These are phyloP conservation scores for Neurospora sp. DNA, from an alignment of 495 filamentous ascomycete genomes.

Conservation along the genomic window DNA sequence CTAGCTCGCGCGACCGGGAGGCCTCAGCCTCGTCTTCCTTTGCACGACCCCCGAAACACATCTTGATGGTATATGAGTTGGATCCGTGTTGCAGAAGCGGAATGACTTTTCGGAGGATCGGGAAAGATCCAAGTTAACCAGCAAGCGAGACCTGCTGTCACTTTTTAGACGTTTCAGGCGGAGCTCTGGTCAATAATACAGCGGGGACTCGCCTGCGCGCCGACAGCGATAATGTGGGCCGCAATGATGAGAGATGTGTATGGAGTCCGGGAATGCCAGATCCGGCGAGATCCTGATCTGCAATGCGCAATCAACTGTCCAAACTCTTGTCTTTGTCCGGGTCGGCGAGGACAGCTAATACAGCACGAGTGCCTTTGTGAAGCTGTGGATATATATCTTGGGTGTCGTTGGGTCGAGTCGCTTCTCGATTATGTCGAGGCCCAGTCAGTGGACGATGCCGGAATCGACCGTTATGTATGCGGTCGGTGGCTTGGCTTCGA, in stretches of 20 bases:
- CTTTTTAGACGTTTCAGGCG: not conserved
- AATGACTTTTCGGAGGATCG: not conserved
- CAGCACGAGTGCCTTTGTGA: not conserved
- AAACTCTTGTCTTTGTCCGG: not conserved
- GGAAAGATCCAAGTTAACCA: not conserved
- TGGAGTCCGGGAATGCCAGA: not conserved
- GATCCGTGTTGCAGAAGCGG: not conserved
- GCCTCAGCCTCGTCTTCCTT: slow-evolving; percentile 39
- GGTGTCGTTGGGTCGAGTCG: not conserved
- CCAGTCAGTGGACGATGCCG: not conserved
- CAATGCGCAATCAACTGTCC: not conserved
- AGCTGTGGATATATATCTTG: not conserved
- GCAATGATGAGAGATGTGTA: not conserved
- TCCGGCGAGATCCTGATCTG: not conserved
- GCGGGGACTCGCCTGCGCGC: not conserved
- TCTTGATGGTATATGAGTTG: slow-evolving; percentile 23
- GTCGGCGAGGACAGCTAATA: not conserved
- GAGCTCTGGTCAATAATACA: not conserved
- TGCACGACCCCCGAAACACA: slow-evolving; percentile 53
- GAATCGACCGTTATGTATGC: not conserved
- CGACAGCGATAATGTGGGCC: not conserved
- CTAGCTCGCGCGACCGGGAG: slow-evolving; percentile 55
- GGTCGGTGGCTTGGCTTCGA: not conserved
- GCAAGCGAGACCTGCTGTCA: not conserved
- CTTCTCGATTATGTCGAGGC: not conserved